phyloP scores from a whole-genome alignment of 1,284 basidiomycete species.

The Ceraceosorus guamensis region DNA sequence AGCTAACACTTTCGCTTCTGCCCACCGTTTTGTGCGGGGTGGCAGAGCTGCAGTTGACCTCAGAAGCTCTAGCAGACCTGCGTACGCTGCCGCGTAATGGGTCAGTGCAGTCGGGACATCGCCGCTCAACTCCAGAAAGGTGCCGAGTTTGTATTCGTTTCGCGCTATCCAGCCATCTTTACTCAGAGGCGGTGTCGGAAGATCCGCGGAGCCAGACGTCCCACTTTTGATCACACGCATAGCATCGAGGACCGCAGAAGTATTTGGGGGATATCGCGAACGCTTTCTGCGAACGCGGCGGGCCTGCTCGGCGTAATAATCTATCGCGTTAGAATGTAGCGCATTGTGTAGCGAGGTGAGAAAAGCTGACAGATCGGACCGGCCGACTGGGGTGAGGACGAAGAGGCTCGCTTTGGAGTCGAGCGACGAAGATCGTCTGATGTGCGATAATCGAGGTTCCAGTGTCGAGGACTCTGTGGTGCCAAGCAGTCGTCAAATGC shows the following conservation, averaged over 20 bases:
- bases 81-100: slow-evolving; percentile 18
- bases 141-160: slow-evolving; percentile 92
- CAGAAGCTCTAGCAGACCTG: slow-evolving; percentile 4
- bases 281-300: slow-evolving; percentile 84
- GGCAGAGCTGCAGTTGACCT: slow-evolving; percentile 69
- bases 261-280: slow-evolving; percentile 57
- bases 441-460: slow-evolving; percentile 72
- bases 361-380: slow-evolving; percentile 59
- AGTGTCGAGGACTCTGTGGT: slow-evolving; percentile 56
- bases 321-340: slow-evolving; percentile 74
- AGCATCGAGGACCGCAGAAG: slow-evolving; percentile 22
- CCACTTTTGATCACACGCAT: neutral
- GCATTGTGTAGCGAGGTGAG: slow-evolving; percentile 69
- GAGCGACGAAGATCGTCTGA: slow-evolving; percentile 75
- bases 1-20: slow-evolving; percentile 90
- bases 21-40: slow-evolving; percentile 92
- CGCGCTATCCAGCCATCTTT: slow-evolving; percentile 90
- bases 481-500: neutral
- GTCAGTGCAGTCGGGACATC: slow-evolving; percentile 63
- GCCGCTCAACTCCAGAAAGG: slow-evolving; percentile 85
- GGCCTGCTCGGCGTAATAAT: slow-evolving; percentile 85
- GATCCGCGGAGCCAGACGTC: slow-evolving; percentile 2
- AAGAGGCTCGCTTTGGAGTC: slow-evolving; percentile 87
- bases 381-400: slow-evolving; percentile 81
- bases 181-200: slow-evolving; percentile 52